phyloP scores from a whole-genome alignment of 2,329 filamentous ascomycete genomes.

The Aaosphaeria arxii region DNA sequence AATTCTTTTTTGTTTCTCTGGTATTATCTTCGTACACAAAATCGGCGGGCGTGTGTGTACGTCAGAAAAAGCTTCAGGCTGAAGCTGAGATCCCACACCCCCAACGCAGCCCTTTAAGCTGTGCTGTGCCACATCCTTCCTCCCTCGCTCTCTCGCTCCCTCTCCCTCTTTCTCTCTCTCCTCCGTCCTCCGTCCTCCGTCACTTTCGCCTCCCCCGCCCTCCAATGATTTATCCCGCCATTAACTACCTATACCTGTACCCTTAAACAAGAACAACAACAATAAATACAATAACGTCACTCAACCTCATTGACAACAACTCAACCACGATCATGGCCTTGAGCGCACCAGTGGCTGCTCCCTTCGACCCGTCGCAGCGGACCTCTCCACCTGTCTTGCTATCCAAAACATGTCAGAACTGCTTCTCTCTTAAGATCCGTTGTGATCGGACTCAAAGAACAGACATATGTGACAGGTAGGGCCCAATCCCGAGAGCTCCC shows the following conservation, averaged over 20 bases:
- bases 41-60: no score
- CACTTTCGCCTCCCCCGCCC: no score
- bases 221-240: no score
- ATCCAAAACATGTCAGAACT: conserved; percentile 33
- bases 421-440: conserved; percentile 28
- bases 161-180: no score
- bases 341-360: background rate
- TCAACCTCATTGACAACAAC: background rate
- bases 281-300: background rate
- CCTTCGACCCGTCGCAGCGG: conserved; percentile 5
- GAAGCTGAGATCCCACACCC: no score
- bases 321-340: conserved; percentile 7
- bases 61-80: no score
- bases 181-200: no score
- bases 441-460: conserved; percentile 25
- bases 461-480: conserved; percentile 26
- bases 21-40: no score
- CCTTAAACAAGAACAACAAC: background rate
- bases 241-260: no score
- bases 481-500: background rate
- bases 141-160: background rate
- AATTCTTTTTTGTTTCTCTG: no score
- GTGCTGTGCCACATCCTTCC: no score
- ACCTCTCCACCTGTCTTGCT: conserved; percentile 12
- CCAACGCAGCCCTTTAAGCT: no score